phyloP scores from a whole-genome alignment of 2,329 filamentous ascomycete genomes.

The Penicillium sp. region DNA sequence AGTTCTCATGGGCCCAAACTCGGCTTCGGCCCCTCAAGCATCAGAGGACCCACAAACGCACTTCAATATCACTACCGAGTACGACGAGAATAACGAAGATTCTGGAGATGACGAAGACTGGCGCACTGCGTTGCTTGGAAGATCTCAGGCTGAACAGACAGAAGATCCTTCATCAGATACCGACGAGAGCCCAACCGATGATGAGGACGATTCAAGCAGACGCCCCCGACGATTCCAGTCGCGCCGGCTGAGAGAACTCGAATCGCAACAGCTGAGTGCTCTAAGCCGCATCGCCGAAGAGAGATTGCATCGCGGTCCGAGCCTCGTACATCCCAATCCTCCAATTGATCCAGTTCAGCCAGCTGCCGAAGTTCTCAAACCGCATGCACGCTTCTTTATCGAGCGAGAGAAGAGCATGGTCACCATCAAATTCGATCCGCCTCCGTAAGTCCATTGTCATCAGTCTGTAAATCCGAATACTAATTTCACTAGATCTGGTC shows the following conservation, averaged over 20 bases:
- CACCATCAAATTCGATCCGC: slow-evolving; percentile 69
- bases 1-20: slow-evolving; percentile 23
- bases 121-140: slow-evolving; percentile 29
- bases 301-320: slow-evolving; percentile 27
- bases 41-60: slow-evolving; percentile 26
- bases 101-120: slow-evolving; percentile 26
- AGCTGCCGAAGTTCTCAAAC: slow-evolving; percentile 58
- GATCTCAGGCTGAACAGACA: slow-evolving; percentile 28
- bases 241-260: not conserved
- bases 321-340: slow-evolving; percentile 29
- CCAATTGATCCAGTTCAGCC: slow-evolving; percentile 10
- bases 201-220: slow-evolving; percentile 18
- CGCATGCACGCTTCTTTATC: slow-evolving; percentile 81
- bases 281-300: slow-evolving; percentile 12
- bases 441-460: slow-evolving; percentile 35
- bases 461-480: not conserved
- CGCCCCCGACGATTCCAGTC: slow-evolving; percentile 28
- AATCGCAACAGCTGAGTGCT: slow-evolving; percentile 24
- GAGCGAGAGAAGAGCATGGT: slow-evolving; percentile 79
- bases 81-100: slow-evolving; percentile 38
- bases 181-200: slow-evolving; percentile 34
- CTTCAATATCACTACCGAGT: slow-evolving; percentile 39
- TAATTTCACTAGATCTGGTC: slow-evolving; percentile 58
- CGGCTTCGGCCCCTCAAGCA: slow-evolving; percentile 27
- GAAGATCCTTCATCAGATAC: slow-evolving; percentile 33